Percentiles rank a stretch among this genome's conserved stretches.
Conservation (phyloP, 2,329 filamentous ascomycete genomes). For the Colletotrichum chrysophilum region DNA sequence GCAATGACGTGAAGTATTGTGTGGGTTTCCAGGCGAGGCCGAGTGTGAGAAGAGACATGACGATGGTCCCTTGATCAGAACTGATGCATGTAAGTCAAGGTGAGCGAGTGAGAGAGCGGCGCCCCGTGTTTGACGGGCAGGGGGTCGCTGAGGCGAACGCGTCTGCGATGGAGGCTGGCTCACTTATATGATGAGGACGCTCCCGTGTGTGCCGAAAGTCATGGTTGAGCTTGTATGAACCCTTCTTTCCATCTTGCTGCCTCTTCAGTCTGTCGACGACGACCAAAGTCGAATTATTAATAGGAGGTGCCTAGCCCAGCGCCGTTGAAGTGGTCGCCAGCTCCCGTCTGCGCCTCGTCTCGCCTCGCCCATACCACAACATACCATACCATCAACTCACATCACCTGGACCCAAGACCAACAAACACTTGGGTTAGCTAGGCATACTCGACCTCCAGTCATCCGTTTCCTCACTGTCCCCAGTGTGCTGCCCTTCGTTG, state of each 20-base stretch:
- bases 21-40: neutral
- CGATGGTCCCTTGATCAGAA: neutral
- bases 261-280: neutral
- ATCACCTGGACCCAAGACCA: neutral
- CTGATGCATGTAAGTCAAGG: neutral
- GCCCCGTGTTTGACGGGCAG: neutral
- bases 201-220: neutral
- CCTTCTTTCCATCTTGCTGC: neutral
- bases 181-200: neutral
- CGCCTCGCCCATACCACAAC: neutral
- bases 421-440: neutral
- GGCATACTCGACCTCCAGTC: neutral
- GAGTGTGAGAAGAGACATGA: neutral
- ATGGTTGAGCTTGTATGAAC: neutral
- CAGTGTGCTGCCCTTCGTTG: neutral
- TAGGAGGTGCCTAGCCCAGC: neutral
- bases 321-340: neutral
- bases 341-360: neutral
- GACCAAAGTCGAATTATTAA: neutral
- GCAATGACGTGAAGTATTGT: neutral
- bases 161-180: neutral
- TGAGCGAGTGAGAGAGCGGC: neutral
- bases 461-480: neutral
- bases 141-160: neutral
- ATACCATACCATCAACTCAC: neutral